phyloP scores from a whole-genome alignment of 129 eudicot species.

The Escallonia herrerae region DNA sequence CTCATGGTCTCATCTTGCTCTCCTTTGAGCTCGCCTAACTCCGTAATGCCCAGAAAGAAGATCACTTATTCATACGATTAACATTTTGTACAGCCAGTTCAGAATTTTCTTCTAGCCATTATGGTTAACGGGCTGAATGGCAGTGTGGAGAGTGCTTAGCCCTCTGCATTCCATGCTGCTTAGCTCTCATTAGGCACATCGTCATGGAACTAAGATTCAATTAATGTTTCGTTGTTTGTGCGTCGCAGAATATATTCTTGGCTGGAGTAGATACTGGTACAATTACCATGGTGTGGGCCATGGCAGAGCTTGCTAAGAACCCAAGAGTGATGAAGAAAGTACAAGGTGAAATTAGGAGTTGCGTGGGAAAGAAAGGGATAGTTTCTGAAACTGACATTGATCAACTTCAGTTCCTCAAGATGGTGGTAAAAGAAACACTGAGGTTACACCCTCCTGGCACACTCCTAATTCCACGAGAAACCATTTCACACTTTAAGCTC shows the following conservation, averaged over 20 bases:
- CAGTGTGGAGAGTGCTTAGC: too few relatives aligned
- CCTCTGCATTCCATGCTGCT: too few relatives aligned
- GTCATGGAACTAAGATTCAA: too few relatives aligned
- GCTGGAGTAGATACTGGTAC: constrained; percentile 6
- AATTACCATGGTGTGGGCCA: constrained; percentile 1
- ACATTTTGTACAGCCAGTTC: too few relatives aligned
- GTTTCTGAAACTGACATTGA: background rate
- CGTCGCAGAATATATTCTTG: background rate
- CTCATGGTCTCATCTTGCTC: too few relatives aligned
- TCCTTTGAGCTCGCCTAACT: too few relatives aligned
- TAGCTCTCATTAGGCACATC: too few relatives aligned
- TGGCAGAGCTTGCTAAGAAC: constrained; percentile 4
- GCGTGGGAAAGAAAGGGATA: background rate
- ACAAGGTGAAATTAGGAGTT: constrained; percentile 3
- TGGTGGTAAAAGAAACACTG: constrained; percentile 3
- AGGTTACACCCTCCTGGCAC: background rate
- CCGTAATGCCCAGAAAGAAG: too few relatives aligned
- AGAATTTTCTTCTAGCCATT: too few relatives aligned
- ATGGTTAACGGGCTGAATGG: too few relatives aligned
- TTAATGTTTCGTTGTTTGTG: background rate
- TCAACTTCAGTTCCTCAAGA: background rate
- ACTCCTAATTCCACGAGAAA: constrained; percentile 1
- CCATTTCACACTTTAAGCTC: background rate
- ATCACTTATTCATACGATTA: too few relatives aligned
- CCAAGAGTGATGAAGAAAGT: constrained; percentile 6